Conservation (phyloP, 2,329 filamentous ascomycete genomes). For the Pochonia chlamydosporia region DNA sequence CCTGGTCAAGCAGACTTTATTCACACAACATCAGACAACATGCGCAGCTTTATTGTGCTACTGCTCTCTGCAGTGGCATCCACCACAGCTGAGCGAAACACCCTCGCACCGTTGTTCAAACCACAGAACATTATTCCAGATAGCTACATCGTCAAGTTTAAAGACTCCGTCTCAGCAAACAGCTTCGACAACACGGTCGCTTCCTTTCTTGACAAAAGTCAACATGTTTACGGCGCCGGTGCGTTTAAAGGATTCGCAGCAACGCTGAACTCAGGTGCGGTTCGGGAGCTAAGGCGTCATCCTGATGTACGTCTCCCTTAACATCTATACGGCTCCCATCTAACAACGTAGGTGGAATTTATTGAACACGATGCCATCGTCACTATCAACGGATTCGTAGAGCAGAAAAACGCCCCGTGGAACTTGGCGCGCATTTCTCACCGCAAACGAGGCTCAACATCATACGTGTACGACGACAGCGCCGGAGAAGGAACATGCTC, state of each 20-base stretch:
- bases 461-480: conserved; percentile 24
- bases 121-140: conserved; percentile 13
- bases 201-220: conserved; percentile 13
- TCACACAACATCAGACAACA: not conserved
- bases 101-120: not conserved
- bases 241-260: conserved; percentile 18
- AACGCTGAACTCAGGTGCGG: conserved; percentile 11
- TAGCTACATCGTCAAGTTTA: conserved; percentile 24
- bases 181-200: conserved; percentile 10
- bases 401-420: conserved; percentile 28
- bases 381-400: conserved; percentile 19
- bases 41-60: not conserved
- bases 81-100: not conserved
- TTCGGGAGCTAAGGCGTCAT: conserved; percentile 15
- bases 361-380: not conserved
- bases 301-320: conserved; percentile 13
- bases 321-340: not conserved
- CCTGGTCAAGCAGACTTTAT: not conserved
- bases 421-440: conserved; percentile 26
- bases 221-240: conserved; percentile 16
- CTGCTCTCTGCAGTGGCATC: not conserved
- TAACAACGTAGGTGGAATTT: not conserved
- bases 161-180: conserved; percentile 10
- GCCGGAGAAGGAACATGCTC: conserved; percentile 28
- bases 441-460: conserved; percentile 12